Conservation (phyloP, 176 grass and related monocot genomes). For the Oryza coarctata region DNA sequence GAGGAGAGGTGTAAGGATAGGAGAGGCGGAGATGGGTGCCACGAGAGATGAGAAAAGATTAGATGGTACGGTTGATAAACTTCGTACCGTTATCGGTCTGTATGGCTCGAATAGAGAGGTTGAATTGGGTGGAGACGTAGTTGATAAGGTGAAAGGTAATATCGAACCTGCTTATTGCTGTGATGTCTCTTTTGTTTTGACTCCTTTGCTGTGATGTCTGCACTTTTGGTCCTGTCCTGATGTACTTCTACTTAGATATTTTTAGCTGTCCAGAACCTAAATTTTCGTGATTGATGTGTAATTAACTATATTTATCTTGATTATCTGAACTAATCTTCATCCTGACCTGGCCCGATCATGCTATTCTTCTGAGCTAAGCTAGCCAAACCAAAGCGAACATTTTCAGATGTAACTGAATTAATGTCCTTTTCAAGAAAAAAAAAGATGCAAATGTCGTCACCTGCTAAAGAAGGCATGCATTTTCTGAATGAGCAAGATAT, state of each 20-base stretch:
- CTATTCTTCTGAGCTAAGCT: not conserved
- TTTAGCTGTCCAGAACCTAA: not conserved
- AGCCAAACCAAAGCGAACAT: not conserved
- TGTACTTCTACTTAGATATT: not conserved
- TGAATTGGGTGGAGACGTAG: too few relatives aligned
- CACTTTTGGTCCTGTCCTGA: not conserved
- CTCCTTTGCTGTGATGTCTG: constrained; percentile 14
- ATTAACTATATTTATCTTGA: not conserved
- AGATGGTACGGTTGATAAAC: too few relatives aligned
- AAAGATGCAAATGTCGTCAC: constrained; percentile 19
- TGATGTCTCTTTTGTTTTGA: not conserved
- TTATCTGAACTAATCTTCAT: not conserved
- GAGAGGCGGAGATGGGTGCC: too few relatives aligned
- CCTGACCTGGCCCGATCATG: not conserved
- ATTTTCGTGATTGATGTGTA: not conserved
- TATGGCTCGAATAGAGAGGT: too few relatives aligned
- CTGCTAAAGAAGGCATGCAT: not conserved
- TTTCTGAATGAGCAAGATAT: constrained; percentile 19
- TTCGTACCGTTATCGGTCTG: too few relatives aligned
- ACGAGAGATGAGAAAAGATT: too few relatives aligned
- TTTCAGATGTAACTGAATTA: not conserved
- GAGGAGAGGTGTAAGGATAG: too few relatives aligned
- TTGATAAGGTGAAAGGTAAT: too few relatives aligned
- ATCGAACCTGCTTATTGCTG: too few relatives aligned
- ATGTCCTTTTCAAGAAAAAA: constrained; percentile 10